These are phyloP conservation scores for Truncatella angustata DNA, from an alignment of 2,329 filamentous ascomycete species.

Conservation along the genomic window DNA sequence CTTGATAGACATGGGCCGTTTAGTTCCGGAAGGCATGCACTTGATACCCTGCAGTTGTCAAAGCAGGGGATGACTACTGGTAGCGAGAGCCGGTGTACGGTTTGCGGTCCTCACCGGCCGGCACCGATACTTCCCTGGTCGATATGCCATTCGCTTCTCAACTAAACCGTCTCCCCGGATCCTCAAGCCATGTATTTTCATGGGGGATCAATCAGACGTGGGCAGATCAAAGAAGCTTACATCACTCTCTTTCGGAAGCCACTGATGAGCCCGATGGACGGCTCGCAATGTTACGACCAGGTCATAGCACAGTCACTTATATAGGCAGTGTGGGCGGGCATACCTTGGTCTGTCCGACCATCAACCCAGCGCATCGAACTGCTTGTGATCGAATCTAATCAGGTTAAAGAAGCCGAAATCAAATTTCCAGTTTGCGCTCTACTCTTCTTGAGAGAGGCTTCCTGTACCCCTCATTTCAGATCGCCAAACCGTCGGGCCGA, in stretches of 20 bases:
- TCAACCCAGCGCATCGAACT: too few species aligned
- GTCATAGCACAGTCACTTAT: not conserved
- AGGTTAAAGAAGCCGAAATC: not conserved
- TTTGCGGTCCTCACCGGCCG: conserved; percentile 1
- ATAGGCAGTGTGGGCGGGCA: too few species aligned
- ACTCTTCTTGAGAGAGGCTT: not conserved
- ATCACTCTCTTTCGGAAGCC: too few species aligned
- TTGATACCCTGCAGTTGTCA: too few species aligned
- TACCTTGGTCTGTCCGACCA: too few species aligned
- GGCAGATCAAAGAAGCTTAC: too few species aligned
- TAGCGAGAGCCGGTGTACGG: conserved; percentile 7
- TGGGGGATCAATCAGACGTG: too few species aligned
- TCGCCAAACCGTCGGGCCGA: conserved; percentile 5
- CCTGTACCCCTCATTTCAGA: not conserved
- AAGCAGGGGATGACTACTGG: too few species aligned
- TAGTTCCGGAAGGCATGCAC: not conserved
- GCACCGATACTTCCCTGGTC: not conserved
- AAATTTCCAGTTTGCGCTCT: not conserved
- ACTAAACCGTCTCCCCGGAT: conserved; percentile 4
- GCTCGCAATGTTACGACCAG: not conserved
- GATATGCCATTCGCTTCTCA: not conserved
- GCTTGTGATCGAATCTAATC: too few species aligned
- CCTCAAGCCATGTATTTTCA: not conserved
- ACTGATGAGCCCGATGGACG: not conserved
- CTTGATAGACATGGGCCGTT: not conserved